phyloP scores from a whole-genome alignment of 2,329 filamentous ascomycete species.

The Hymenoscyphus scutula region DNA sequence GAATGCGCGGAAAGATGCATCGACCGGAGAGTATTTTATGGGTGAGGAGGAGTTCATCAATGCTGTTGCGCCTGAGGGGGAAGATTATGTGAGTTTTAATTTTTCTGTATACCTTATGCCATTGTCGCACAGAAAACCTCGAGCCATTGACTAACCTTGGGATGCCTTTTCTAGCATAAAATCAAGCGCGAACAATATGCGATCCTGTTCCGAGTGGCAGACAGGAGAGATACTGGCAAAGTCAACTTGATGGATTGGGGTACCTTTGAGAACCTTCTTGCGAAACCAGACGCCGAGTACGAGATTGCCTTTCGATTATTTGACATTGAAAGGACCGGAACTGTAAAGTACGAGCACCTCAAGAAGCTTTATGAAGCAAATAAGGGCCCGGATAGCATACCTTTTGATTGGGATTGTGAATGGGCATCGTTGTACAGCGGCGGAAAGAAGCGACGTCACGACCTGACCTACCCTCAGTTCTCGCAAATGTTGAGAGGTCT shows the following conservation, averaged over 20 bases:
- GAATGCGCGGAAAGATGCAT: conserved; percentile 72
- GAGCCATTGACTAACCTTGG: conserved; percentile 31
- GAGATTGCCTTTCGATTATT: conserved; percentile 98
- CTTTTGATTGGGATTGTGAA: conserved; percentile 95
- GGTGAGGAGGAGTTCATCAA: conserved; percentile 83
- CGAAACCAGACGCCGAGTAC: conserved; percentile 95
- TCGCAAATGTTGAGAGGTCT: conserved; percentile 96
- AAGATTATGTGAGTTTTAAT: conserved; percentile 78
- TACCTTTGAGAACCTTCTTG: conserved; percentile 88
- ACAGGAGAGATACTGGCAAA: conserved; percentile 70
- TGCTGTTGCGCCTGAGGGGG: conserved; percentile 79
- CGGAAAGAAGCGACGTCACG: conserved; percentile 80
- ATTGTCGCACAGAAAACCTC: conserved; percentile 14
- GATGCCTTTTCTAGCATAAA: conserved; percentile 68
- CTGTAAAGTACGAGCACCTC: conserved; percentile 88
- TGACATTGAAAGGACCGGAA: conserved; percentile 78
- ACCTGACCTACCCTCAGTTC: conserved; percentile 94
- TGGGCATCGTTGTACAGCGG: conserved; percentile 96
- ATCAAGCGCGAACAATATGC: conserved; percentile 95
- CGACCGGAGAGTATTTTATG: conserved; percentile 76
- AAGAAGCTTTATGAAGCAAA: conserved; percentile 81
- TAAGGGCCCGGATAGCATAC: conserved; percentile 79
- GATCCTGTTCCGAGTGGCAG: conserved; percentile 88
- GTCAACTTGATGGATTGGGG: conserved; percentile 84
- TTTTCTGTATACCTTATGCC: not conserved